Conservation (phyloP, 2,329 filamentous ascomycete species). For the Pseudogymnoascus verrucosus region DNA sequence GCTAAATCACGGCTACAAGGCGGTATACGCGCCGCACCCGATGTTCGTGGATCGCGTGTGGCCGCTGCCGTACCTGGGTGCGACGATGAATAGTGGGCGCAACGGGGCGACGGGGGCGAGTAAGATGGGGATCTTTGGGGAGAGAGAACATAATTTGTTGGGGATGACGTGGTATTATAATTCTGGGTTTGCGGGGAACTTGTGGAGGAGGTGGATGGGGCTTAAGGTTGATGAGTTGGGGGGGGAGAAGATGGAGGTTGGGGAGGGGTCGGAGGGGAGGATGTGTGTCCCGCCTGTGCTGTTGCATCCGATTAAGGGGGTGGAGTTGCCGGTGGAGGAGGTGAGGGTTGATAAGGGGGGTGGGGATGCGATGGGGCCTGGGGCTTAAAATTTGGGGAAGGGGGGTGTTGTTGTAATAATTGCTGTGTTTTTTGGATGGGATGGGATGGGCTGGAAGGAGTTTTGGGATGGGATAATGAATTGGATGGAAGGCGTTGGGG, state of each 20-base stretch:
- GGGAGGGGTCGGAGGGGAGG: slow-evolving; percentile 59
- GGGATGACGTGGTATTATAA: slow-evolving; percentile 92
- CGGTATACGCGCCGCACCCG: slow-evolving; percentile 83
- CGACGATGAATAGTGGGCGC: slow-evolving; percentile 70
- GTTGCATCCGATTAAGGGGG: slow-evolving; percentile 77
- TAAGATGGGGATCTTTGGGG: slow-evolving; percentile 66
- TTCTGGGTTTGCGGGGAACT: slow-evolving; percentile 67
- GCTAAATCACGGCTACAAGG: slow-evolving; percentile 87
- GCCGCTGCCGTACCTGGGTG: slow-evolving; percentile 70
- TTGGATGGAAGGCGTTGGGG: background rate
- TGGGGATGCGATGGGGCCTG: slow-evolving; percentile 24
- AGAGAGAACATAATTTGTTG: slow-evolving; percentile 80
- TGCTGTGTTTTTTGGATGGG: background rate
- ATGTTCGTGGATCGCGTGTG: slow-evolving; percentile 81
- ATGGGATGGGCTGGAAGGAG: background rate
- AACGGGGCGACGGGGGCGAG: slow-evolving; percentile 70
- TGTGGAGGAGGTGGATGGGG: slow-evolving; percentile 83
- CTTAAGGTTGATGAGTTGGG: slow-evolving; percentile 71
- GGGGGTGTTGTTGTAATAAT: background rate
- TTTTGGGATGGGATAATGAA: background rate
- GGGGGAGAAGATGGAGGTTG: slow-evolving; percentile 57
- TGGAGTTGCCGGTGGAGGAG: slow-evolving; percentile 42
- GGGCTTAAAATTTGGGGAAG: slow-evolving; percentile 19
- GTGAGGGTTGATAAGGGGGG: slow-evolving; percentile 15
- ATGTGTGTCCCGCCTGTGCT: slow-evolving; percentile 91